phyloP scores from a whole-genome alignment of 2,329 filamentous ascomycete species.

The Ceratocystis papillata region DNA sequence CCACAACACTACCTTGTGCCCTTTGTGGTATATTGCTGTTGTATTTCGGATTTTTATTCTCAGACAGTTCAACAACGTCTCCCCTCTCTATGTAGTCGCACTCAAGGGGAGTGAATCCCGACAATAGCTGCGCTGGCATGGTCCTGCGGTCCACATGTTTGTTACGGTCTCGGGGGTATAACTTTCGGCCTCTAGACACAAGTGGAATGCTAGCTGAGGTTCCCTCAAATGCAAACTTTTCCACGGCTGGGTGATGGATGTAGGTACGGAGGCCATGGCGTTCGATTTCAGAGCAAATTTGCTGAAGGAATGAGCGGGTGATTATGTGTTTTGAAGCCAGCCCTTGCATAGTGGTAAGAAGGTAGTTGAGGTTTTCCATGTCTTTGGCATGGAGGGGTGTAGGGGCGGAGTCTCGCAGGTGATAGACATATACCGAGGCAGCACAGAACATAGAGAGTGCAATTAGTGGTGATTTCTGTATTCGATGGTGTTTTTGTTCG shows the following conservation, averaged over 20 bases:
- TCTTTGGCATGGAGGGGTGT: conserved; percentile 44
- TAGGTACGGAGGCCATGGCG: conserved; percentile 35
- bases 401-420: conserved; percentile 55
- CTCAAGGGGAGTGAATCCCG: conserved; percentile 16
- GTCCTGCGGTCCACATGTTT: not conserved
- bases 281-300: conserved; percentile 72
- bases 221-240: conserved; percentile 30
- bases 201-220: conserved; percentile 37
- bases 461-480: conserved; percentile 46
- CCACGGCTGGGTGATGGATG: conserved; percentile 33
- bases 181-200: conserved; percentile 31
- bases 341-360: conserved; percentile 67
- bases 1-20: conserved; percentile 17
- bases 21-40: conserved; percentile 17
- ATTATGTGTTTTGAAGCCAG: conserved; percentile 64
- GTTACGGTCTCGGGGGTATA: not conserved
- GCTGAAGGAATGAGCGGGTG: conserved; percentile 73
- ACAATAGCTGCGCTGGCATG: not conserved
- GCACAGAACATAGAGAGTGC: conserved; percentile 80
- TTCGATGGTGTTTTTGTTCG: no score
- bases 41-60: conserved; percentile 18
- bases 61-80: conserved; percentile 18
- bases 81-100: not conserved
- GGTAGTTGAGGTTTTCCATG: conserved; percentile 53
- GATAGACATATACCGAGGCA: conserved; percentile 70